Conservation (phyloP, 495 filamentous ascomycete genomes). For the Chaetomium tenue region DNA sequence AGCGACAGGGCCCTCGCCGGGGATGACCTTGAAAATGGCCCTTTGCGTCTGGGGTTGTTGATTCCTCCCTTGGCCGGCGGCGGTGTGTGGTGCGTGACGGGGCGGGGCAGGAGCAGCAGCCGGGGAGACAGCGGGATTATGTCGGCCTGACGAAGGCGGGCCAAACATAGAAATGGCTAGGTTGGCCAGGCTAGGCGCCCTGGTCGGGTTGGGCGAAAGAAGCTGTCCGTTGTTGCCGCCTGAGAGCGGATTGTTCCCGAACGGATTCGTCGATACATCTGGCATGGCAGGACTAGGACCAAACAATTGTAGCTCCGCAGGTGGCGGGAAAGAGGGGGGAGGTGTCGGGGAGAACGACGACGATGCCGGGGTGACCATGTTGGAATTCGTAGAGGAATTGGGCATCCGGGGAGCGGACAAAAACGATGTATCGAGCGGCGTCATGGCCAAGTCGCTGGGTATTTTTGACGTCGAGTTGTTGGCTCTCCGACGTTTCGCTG, state of each 20-base stretch:
- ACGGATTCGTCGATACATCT: constrained; percentile 42
- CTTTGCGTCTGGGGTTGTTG: constrained; percentile 6
- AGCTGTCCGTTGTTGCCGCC: constrained; percentile 55
- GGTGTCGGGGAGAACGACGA: constrained; percentile 45
- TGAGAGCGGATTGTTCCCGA: constrained; percentile 60
- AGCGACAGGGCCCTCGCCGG: constrained; percentile 71
- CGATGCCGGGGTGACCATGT: constrained; percentile 37
- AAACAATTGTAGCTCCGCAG: constrained; percentile 31
- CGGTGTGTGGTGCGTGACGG: constrained; percentile 43
- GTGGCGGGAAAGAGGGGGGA: constrained; percentile 43
- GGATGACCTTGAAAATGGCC: constrained; percentile 63
- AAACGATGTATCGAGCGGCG: constrained; percentile 61
- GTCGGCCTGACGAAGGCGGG: constrained; percentile 62
- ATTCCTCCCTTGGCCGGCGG: not conserved
- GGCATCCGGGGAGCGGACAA: constrained; percentile 28
- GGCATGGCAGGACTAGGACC: constrained; percentile 24
- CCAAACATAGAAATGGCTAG: constrained; percentile 59
- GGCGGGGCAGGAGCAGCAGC: constrained; percentile 41
- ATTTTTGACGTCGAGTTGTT: constrained; percentile 62
- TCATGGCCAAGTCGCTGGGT: constrained; percentile 76
- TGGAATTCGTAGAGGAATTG: constrained; percentile 39
- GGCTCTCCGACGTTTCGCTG: constrained; percentile 69
- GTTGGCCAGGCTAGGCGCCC: constrained; percentile 57
- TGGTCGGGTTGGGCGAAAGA: constrained; percentile 51
- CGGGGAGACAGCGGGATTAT: constrained; percentile 47